These are phyloP conservation scores for Kazachstania martiniae DNA, from an alignment of 805 yeast species.

Conservation along the genomic window DNA sequence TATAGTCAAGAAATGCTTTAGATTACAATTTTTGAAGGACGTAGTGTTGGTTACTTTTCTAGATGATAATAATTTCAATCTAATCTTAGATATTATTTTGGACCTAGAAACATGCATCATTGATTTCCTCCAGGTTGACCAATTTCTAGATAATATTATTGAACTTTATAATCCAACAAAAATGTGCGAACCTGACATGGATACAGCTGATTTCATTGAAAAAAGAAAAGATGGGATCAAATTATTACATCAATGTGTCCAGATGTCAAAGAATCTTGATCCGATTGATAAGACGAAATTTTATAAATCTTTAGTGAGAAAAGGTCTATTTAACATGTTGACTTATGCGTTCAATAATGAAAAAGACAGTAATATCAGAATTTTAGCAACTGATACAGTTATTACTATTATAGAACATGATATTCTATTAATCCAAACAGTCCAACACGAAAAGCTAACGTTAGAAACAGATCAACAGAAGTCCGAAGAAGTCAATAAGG, in stretches of 20 bases:
- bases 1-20: conserved; percentile 63
- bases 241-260: conserved; percentile 68
- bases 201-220: conserved; percentile 9
- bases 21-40: conserved; percentile 74
- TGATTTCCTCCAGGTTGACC: conserved; percentile 23
- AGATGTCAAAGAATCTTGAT: conserved; percentile 60
- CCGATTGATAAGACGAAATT: conserved; percentile 55
- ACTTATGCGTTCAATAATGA: conserved; percentile 57
- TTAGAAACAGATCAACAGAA: neutral
- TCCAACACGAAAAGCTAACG: conserved; percentile 12
- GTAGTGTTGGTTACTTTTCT: conserved; percentile 72
- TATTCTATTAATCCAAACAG: conserved; percentile 43
- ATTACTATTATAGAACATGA: conserved; percentile 80
- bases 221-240: conserved; percentile 60
- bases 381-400: conserved; percentile 69
- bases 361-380: conserved; percentile 34
- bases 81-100: conserved; percentile 38
- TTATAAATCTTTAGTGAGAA: conserved; percentile 49
- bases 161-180: conserved; percentile 34
- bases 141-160: conserved; percentile 50
- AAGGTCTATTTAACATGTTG: conserved; percentile 61
- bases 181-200: conserved; percentile 3
- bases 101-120: conserved; percentile 26
- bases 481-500: neutral
- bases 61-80: conserved; percentile 68